These are phyloP conservation scores for Fonsecaea erecta DNA, from an alignment of 2,329 filamentous ascomycete species.

Conservation along the genomic window DNA sequence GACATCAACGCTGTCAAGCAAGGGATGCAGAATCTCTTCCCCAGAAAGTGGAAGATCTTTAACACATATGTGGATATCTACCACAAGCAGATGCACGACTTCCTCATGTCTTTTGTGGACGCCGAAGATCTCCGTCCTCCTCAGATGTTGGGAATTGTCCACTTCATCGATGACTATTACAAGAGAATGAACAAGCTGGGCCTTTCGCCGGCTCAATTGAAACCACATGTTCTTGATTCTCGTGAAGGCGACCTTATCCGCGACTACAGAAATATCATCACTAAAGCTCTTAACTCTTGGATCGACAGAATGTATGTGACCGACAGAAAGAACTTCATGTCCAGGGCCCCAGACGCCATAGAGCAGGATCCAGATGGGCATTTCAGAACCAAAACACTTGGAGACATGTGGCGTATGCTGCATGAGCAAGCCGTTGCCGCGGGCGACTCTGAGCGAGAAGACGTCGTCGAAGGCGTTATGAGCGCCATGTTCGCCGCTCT, in stretches of 20 bases:
- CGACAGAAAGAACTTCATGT: slow-evolving; percentile 79
- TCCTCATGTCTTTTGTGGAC: slow-evolving; percentile 79
- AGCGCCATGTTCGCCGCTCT: slow-evolving; percentile 94
- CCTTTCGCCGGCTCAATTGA: slow-evolving; percentile 74
- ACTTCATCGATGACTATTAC: slow-evolving; percentile 96
- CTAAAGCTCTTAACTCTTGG: slow-evolving; percentile 95
- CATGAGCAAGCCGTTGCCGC: slow-evolving; percentile 88
- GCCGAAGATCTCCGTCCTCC: slow-evolving; percentile 82
- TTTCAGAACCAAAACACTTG: slow-evolving; percentile 87
- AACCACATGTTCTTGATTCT: slow-evolving; percentile 86
- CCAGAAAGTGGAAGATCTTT: slow-evolving; percentile 95
- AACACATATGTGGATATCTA: slow-evolving; percentile 89
- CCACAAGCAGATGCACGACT: slow-evolving; percentile 94
- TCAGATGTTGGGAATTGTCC: slow-evolving; percentile 87
- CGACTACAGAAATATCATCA: slow-evolving; percentile 93
- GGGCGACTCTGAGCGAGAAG: slow-evolving; percentile 79
- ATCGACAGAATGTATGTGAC: slow-evolving; percentile 88
- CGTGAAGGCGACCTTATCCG: slow-evolving; percentile 87
- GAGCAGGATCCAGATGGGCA: slow-evolving; percentile 88
- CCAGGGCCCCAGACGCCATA: slow-evolving; percentile 77
- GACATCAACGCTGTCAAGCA: slow-evolving; percentile 93
- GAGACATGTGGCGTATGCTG: slow-evolving; percentile 97
- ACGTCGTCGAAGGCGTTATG: slow-evolving; percentile 92
- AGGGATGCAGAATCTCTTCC: slow-evolving; percentile 89
- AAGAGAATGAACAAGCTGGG: slow-evolving; percentile 92